Conservation (phyloP, 2,329 filamentous ascomycete genomes). For the Trichophyton rubrum region DNA sequence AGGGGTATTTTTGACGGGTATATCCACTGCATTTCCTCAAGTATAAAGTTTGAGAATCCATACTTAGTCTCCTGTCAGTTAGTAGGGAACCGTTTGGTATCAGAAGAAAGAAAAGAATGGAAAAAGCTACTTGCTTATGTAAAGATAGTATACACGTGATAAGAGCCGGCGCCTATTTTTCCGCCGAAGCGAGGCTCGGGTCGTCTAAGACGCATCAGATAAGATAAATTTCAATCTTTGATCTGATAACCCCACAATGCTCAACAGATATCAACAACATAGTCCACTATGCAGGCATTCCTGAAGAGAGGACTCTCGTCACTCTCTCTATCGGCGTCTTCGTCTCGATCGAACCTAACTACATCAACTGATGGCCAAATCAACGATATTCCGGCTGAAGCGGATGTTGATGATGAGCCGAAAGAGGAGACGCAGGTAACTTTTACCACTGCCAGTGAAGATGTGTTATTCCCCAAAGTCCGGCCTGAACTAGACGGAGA, state of each 20-base stretch:
- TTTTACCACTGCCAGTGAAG: conserved; percentile 37
- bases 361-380: not conserved
- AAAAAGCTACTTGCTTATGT: too few species aligned
- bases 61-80: too few species aligned
- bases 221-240: conserved; percentile 7
- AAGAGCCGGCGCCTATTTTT: not conserved
- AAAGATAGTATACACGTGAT: not conserved
- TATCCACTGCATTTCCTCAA: too few species aligned
- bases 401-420: not conserved
- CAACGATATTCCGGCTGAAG: conserved; percentile 3
- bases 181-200: conserved; percentile 4
- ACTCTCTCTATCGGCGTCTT: conserved; percentile 4
- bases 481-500: conserved; percentile 70
- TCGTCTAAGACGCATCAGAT: conserved; percentile 7
- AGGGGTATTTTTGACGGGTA: not conserved
- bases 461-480: conserved; percentile 59
- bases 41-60: too few species aligned
- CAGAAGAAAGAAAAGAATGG: too few species aligned
- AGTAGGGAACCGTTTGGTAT: too few species aligned
- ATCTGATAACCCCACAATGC: conserved; percentile 7
- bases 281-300: conserved; percentile 8
- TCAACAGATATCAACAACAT: not conserved
- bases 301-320: conserved; percentile 8
- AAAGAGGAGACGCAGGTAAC: conserved; percentile 18
- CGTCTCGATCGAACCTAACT: not conserved